Base-by-base conservation (phyloP, 352 stramenopile genomes). In the Pythium phragmitis region DNA sequence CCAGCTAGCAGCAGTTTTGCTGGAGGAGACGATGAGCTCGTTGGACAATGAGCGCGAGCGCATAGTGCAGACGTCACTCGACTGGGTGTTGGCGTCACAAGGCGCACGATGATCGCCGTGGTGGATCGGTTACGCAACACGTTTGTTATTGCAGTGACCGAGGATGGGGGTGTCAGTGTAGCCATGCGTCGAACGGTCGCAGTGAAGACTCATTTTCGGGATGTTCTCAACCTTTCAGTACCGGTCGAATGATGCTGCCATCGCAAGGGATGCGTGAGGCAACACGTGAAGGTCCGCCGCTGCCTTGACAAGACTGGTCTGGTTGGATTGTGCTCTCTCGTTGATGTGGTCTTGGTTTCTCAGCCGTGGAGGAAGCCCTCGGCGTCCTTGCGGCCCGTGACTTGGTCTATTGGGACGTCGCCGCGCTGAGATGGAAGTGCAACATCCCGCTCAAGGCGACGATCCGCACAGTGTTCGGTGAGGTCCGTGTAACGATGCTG, bases 291-390 rank as follows among this genome's bases (percentile, higher is more conserved):
- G 39, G 39, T 46, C 6, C 3, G 13, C 6, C 37, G 6, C 14
- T 46, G 9, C 11, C 39, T 46, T 17, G 6, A 14, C 17, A 12
- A 46, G 39, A 7, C 39, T 46, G 39, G 17, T 2, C 39, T 46
- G 39, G 13, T 46, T 7, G 1, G 7, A 57, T 0, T 47, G 16
- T 21, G 30, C 13, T 36, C 19, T 58, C 19, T 37, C 23, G 26
- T 50, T n/a, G 6, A 39, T 13, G 11, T 13, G 11, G 34, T 39
- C 34, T 39, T 39, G 7, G 34, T 11, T 39, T 39, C 34, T 7
- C 34, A 76, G 83, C 73, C 17, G 74, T 89, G 33, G 68, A 83
- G 14, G 79, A 90, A 48, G 83, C 80, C 2, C 53, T 90, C 9
- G 63, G 67, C 17, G 58, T 85, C 14, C 52, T 92, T 6, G 74